Percentiles rank a stretch among this genome's conserved stretches.
Evolutionary conservation across 2,329 filamentous ascomycete genomes (phyloP).

Genomic region (Sclerotinia minor): DNA sequence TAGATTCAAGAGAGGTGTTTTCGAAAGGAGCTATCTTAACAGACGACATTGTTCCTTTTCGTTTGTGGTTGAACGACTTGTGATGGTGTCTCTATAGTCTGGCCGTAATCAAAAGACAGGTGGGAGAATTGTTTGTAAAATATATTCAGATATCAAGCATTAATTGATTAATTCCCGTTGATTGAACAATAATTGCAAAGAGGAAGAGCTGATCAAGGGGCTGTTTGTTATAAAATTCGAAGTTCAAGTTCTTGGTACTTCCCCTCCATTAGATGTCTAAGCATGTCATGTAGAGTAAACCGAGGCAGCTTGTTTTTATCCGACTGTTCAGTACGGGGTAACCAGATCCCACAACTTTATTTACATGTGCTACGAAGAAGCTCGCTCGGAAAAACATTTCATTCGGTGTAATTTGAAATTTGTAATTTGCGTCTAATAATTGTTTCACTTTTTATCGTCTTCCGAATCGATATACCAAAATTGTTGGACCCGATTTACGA

Average conservation of each 20-base stretch:
- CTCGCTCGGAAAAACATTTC: background rate
- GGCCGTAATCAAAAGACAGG: background rate
- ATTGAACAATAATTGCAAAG: background rate
- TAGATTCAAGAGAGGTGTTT: constrained; percentile 64
- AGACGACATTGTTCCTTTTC: constrained; percentile 22
- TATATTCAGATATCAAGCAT: background rate
- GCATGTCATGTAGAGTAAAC: background rate
- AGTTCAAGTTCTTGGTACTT: background rate
- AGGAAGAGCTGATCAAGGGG: background rate
- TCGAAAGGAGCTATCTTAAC: constrained; percentile 48
- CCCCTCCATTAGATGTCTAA: background rate
- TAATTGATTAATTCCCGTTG: background rate
- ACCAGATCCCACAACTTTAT: background rate
- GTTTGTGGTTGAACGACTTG: background rate
- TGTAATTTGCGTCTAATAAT: too few species aligned
- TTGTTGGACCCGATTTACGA: background rate
- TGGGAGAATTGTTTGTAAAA: background rate
- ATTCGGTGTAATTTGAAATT: background rate
- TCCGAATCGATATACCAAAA: constrained; percentile 1
- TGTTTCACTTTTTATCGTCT: background rate
- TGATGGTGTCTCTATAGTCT: too few species aligned
- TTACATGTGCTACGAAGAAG: background rate
- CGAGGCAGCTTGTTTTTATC: constrained; percentile 11
- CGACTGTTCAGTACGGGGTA: too few species aligned
- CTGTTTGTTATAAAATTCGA: background rate